Percentiles rank a stretch among this genome's conserved stretches.
Conservation (phyloP, 163 green algal species). For the Chloromonas sp. region DNA sequence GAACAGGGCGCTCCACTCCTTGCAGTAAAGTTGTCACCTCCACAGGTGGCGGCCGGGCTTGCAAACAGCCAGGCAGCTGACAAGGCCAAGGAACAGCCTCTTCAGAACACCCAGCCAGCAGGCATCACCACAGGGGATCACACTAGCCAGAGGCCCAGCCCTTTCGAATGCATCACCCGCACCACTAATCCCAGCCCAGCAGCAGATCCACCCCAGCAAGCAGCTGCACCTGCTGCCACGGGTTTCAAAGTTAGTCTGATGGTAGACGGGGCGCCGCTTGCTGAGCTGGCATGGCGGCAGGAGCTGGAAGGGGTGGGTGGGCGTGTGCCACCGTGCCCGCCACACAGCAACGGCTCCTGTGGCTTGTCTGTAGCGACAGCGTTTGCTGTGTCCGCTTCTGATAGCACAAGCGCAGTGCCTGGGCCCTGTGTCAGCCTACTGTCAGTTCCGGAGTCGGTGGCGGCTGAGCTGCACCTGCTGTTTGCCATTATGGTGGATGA, state of each 20-base stretch:
- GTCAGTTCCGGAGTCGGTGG: background rate
- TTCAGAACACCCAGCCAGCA: no score
- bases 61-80: no score
- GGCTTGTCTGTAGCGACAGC: background rate
- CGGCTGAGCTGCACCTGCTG: background rate
- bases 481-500: background rate
- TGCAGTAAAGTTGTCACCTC: background rate
- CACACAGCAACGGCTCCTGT: background rate
- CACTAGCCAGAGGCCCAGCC: no score
- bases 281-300: background rate
- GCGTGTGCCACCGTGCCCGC: background rate
- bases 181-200: no score
- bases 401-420: background rate
- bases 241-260: background rate
- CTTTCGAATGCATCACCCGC: no score
- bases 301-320: background rate
- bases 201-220: no score
- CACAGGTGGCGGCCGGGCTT: no score
- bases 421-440: background rate
- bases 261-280: background rate
- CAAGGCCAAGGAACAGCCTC: no score
- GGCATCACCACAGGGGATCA: no score
- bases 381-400: background rate
- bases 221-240: no score
- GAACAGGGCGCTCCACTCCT: background rate